phyloP scores from a whole-genome alignment of 164 flowering plant genomes.

The grape (Vitis vinifera) region DNA sequence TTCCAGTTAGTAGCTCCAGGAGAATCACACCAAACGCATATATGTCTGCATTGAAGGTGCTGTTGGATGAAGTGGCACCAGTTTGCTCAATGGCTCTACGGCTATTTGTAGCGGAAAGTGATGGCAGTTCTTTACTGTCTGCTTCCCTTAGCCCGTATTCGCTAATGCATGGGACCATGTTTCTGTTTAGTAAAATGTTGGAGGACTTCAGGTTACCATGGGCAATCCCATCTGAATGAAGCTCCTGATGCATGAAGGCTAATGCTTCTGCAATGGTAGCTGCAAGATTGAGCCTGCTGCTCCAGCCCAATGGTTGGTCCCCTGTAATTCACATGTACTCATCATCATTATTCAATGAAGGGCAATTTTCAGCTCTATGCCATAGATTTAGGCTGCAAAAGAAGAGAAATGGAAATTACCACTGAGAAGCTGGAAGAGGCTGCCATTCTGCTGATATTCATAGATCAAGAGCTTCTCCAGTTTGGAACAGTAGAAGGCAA shows the following conservation, averaged over 20 bases:
- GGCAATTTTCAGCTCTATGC: too few relatives aligned
- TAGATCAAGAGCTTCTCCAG: conserved; percentile 55
- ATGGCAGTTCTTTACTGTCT: not conserved
- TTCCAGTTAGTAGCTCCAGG: conserved; percentile 69
- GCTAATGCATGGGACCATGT: conserved; percentile 48
- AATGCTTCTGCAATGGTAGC: conserved; percentile 33
- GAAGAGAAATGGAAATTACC: conserved; percentile 21
- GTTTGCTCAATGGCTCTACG: conserved; percentile 3
- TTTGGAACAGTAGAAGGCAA: conserved; percentile 46
- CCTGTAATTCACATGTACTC: conserved; percentile 19
- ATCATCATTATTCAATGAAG: too few relatives aligned
- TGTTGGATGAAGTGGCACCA: not conserved
- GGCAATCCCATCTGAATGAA: conserved; percentile 22
- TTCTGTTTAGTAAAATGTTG: conserved; percentile 38
- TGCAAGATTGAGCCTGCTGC: conserved; percentile 34
- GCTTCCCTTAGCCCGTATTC: conserved; percentile 41
- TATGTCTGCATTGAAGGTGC: conserved; percentile 45
- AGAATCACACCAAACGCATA: conserved; percentile 59
- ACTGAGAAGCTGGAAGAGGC: conserved; percentile 38
- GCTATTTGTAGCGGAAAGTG: not conserved
- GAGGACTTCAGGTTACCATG: conserved; percentile 57
- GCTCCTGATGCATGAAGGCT: conserved; percentile 46
- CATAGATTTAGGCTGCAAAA: too few relatives aligned
- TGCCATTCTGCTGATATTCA: conserved; percentile 47
- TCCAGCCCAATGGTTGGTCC: conserved; percentile 36